Conservation (phyloP, 2,329 filamentous ascomycete genomes). For the Aspergillus sp. region DNA sequence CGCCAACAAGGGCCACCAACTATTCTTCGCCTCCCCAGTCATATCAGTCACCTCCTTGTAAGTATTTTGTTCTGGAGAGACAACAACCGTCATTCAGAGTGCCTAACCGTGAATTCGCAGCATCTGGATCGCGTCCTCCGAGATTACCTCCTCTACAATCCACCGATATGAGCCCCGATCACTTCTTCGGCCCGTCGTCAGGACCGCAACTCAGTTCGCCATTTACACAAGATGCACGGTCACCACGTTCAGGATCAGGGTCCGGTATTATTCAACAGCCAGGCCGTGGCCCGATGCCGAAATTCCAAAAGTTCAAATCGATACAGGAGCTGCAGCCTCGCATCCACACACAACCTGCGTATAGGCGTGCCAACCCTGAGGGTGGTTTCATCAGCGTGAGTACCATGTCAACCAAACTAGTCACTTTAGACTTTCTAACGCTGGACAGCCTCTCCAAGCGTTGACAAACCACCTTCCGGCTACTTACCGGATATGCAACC, state of each 20-base stretch:
- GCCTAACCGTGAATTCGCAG: constrained; percentile 23
- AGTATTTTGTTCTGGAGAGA: constrained; percentile 26
- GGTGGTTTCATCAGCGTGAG: constrained; percentile 96
- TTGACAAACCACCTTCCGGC: constrained; percentile 89
- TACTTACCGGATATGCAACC: constrained; percentile 98
- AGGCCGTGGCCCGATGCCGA: constrained; percentile 71
- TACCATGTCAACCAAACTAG: constrained; percentile 10
- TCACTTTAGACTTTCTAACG: constrained; percentile 17
- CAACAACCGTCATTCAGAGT: not conserved
- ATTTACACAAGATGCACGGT: constrained; percentile 55
- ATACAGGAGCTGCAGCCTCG: constrained; percentile 75
- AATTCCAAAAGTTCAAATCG: constrained; percentile 77
- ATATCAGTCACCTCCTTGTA: constrained; percentile 61
- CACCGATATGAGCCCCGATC: constrained; percentile 66
- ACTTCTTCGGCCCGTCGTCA: constrained; percentile 69
- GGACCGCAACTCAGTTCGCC: constrained; percentile 70
- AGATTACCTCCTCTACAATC: constrained; percentile 74
- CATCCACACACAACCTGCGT: constrained; percentile 83
- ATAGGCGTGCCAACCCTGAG: constrained; percentile 90
- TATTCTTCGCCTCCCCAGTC: constrained; percentile 58
- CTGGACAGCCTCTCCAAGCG: constrained; percentile 79
- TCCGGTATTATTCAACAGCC: constrained; percentile 50
- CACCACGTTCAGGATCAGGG: constrained; percentile 45
- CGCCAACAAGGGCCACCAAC: constrained; percentile 67
- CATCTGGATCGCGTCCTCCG: constrained; percentile 52